Evolutionary conservation across 1,284 basidiomycete genomes (phyloP).

Genomic region (Ganoderma sp.): DNA sequence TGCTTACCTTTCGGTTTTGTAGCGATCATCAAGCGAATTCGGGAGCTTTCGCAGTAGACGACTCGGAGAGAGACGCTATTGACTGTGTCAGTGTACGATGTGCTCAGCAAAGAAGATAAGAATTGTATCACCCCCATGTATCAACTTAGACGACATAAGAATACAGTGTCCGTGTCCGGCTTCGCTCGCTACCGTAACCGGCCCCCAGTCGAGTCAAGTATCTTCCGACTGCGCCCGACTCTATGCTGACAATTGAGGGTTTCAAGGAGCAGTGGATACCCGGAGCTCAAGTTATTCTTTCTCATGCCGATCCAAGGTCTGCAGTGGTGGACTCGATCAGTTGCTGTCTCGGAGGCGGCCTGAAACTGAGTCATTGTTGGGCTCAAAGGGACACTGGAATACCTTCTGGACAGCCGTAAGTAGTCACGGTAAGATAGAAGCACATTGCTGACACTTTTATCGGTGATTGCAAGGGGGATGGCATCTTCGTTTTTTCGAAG

Average conservation of each 20-base stretch:
- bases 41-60: constrained; percentile 49
- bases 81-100: constrained; percentile 26
- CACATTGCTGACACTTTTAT: not conserved
- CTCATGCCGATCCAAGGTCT: not conserved
- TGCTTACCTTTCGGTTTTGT: constrained; percentile 28
- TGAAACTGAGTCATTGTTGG: not conserved
- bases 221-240: not conserved
- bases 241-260: not conserved
- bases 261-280: not conserved
- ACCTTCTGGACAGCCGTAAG: not conserved
- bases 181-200: not conserved
- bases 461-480: not conserved
- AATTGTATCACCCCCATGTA: constrained; percentile 13
- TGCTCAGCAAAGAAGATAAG: constrained; percentile 11
- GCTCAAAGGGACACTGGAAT: not conserved
- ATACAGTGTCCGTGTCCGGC: not conserved
- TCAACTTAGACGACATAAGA: constrained; percentile 9
- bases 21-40: constrained; percentile 76
- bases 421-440: not conserved
- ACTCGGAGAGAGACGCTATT: not conserved
- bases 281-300: not conserved
- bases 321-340: not conserved
- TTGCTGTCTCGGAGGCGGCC: not conserved
- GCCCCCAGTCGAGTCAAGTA: not conserved
- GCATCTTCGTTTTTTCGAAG: not conserved